Evolutionary conservation across 148 eudicot genomes (phyloP).

Genomic region (Vaccinium vitisidaea): DNA sequence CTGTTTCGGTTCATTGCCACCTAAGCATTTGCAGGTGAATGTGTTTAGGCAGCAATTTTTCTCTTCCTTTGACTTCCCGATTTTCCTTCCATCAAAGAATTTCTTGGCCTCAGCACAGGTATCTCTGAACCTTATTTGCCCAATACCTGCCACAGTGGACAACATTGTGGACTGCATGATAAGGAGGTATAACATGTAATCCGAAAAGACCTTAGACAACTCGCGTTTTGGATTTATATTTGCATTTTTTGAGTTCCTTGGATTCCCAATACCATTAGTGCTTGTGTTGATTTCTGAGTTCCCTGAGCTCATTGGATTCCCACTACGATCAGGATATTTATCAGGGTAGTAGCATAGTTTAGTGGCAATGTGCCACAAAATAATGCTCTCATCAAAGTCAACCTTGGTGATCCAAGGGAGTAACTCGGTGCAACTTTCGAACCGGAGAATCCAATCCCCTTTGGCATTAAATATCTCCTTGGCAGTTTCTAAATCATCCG

Average conservation of each 20-base stretch:
- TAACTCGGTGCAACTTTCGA: background rate
- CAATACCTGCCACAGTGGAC: slow-evolving; percentile 33
- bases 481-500: slow-evolving; percentile 25
- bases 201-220: slow-evolving; percentile 29
- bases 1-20: too few species aligned
- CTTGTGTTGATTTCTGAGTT: too few species aligned
- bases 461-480: background rate
- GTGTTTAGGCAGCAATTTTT: background rate
- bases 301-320: background rate
- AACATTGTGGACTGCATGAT: slow-evolving; percentile 34
- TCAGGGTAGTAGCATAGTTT: background rate
- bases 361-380: slow-evolving; percentile 8
- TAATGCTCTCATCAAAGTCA: background rate
- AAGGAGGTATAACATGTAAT: slow-evolving; percentile 30
- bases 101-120: slow-evolving; percentile 35
- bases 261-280: too few species aligned
- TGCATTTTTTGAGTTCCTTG: too few species aligned
- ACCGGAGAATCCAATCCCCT: slow-evolving; percentile 1
- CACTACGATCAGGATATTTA: background rate
- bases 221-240: background rate
- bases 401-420: background rate
- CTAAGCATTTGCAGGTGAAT: background rate
- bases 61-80: background rate
- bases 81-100: slow-evolving; percentile 13
- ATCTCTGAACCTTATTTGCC: slow-evolving; percentile 35